A percentile compares a stretch with the other conserved stretches of the same genome.
Conservation (phyloP, 2,329 filamentous ascomycete species). For the Ascochyta rabiei region DNA sequence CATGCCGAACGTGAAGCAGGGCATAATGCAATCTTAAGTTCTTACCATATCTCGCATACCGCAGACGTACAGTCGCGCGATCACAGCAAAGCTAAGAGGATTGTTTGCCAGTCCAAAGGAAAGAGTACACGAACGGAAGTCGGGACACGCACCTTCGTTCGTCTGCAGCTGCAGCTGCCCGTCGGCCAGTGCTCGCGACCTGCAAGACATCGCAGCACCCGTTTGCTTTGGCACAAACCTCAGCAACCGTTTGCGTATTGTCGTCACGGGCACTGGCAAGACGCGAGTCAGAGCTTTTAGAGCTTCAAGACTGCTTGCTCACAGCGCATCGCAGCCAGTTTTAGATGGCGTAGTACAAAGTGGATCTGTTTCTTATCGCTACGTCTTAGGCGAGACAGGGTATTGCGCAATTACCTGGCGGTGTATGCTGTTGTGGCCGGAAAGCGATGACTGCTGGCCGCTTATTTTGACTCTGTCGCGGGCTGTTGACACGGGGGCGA, state of each 20-base stretch:
- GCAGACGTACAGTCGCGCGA: not conserved
- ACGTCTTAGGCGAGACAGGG: slow-evolving; percentile 18
- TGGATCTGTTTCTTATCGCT: slow-evolving; percentile 15
- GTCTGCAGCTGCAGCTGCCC: slow-evolving; percentile 17
- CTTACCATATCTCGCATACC: not conserved
- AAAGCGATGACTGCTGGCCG: slow-evolving; percentile 32
- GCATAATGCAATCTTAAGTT: not conserved
- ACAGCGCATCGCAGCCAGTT: slow-evolving; percentile 2
- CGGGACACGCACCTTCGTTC: slow-evolving; percentile 36
- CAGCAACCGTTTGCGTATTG: slow-evolving; percentile 8
- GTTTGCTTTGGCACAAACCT: slow-evolving; percentile 2
- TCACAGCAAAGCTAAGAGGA: not conserved
- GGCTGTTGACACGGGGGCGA: slow-evolving; percentile 38
- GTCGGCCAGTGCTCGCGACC: slow-evolving; percentile 15
- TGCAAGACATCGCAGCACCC: slow-evolving; percentile 12
- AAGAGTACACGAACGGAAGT: slow-evolving; percentile 28
- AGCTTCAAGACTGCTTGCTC: slow-evolving; percentile 6
- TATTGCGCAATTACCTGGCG: slow-evolving; percentile 29
- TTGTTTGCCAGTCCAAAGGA: slow-evolving; percentile 13
- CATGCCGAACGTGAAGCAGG: not conserved
- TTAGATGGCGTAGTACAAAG: slow-evolving; percentile 15
- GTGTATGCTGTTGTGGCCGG: slow-evolving; percentile 28
- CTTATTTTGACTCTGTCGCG: slow-evolving; percentile 29
- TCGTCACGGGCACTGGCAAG: slow-evolving; percentile 26
- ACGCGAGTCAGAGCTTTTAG: slow-evolving; percentile 2